A percentile compares a stretch with the other conserved stretches of the same genome.
phyloP scores from a whole-genome alignment of 78 protist genomes.

The Emiliania huxleyi region DNA sequence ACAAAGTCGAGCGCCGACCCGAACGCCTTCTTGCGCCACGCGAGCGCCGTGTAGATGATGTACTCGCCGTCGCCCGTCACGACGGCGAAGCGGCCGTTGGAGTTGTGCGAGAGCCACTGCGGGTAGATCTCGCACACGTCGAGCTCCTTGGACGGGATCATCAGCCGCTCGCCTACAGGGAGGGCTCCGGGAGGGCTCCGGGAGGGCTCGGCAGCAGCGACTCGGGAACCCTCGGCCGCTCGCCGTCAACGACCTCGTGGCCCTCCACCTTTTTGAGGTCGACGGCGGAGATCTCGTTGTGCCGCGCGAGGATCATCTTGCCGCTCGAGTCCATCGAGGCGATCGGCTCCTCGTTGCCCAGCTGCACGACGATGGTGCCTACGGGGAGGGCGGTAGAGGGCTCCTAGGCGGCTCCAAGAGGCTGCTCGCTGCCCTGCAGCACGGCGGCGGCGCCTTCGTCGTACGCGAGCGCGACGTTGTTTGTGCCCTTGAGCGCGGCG shows the following conservation, averaged over 20 bases:
- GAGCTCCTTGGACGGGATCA: slow-evolving; percentile 78
- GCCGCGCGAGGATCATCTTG: slow-evolving; percentile 83
- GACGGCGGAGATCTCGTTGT: slow-evolving; percentile 74
- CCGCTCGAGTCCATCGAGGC: slow-evolving; percentile 90
- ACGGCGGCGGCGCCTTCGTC: too few species aligned
- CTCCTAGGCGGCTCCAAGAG: too few species aligned
- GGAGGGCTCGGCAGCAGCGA: too few species aligned
- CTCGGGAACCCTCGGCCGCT: too few species aligned
- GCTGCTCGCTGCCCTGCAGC: too few species aligned
- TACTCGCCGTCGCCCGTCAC: slow-evolving; percentile 97
- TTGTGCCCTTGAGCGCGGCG: slow-evolving; percentile 61
- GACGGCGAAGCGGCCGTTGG: slow-evolving; percentile 90
- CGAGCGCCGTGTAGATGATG: slow-evolving; percentile 88
- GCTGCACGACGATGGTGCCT: slow-evolving; percentile 90
- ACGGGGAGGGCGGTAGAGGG: too few species aligned
- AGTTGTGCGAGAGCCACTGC: slow-evolving; percentile 75
- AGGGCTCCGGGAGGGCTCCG: too few species aligned
- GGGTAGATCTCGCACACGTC: slow-evolving; percentile 83
- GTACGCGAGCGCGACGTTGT: slow-evolving; percentile 86
- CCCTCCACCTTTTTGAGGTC: slow-evolving; percentile 54
- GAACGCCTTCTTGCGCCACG: slow-evolving; percentile 78
- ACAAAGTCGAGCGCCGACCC: slow-evolving; percentile 94
- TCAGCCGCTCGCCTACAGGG: slow-evolving; percentile 89
- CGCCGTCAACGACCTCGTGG: too few species aligned
- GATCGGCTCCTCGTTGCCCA: slow-evolving; percentile 95